These are phyloP conservation scores for Selenicereus undatus DNA, from an alignment of 148 eudicot genomes.

Conservation along the genomic window DNA sequence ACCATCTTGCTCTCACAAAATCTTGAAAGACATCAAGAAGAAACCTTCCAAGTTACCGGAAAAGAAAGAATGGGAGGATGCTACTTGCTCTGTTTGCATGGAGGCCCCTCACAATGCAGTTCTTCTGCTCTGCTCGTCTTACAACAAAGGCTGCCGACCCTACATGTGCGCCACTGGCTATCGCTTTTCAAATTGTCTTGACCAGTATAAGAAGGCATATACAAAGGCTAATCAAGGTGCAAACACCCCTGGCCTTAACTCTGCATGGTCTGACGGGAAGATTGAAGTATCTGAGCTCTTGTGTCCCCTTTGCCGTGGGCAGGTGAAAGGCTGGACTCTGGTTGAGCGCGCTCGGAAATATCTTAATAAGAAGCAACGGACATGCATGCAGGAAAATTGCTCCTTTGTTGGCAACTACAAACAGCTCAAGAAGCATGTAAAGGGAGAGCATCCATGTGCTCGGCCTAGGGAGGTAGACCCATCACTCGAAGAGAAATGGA, in stretches of 20 bases:
- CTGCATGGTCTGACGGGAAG: conserved; percentile 27
- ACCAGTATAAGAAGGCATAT: conserved; percentile 48
- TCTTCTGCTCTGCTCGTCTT: conserved; percentile 53
- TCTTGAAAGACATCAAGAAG: conserved; percentile 36
- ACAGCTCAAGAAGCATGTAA: conserved; percentile 70
- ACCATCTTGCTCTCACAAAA: conserved; percentile 41
- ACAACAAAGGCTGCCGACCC: conserved; percentile 60
- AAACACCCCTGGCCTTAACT: conserved; percentile 12
- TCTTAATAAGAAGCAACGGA: conserved; percentile 58
- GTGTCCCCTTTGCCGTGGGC: conserved; percentile 88
- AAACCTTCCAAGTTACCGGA: conserved; percentile 31
- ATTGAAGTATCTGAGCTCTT: conserved; percentile 47
- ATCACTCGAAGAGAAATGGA: conserved; percentile 69
- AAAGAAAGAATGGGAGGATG: conserved; percentile 51
- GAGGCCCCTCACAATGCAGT: conserved; percentile 59
- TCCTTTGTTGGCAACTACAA: conserved; percentile 63
- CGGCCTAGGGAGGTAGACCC: conserved; percentile 84
- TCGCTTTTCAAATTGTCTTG: conserved; percentile 55
- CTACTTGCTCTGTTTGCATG: conserved; percentile 55
- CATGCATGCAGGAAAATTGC: conserved; percentile 72
- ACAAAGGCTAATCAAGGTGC: conserved; percentile 37
- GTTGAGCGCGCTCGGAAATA: conserved; percentile 59
- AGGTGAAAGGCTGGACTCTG: conserved; percentile 87
- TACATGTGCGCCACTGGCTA: conserved; percentile 58
- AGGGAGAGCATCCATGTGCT: conserved; percentile 53